Base-by-base conservation (phyloP, 805 yeast species). In the Maudiozyma barnettii region DNA sequence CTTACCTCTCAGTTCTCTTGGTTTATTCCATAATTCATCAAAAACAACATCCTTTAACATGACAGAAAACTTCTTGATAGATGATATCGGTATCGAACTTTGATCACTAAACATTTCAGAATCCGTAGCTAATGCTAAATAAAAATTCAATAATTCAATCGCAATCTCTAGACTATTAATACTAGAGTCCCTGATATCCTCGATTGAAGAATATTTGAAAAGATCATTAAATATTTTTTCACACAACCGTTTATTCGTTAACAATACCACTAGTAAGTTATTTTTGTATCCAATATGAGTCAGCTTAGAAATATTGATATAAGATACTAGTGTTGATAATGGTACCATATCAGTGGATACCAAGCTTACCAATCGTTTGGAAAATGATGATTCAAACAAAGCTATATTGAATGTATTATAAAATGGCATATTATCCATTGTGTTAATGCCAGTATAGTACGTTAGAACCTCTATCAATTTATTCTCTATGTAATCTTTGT, bases 41-140 rank as follows among this genome's bases (percentile, higher is more conserved):
- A 62, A 64, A 3, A 56, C 54, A 30, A 52, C 50, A n/a, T 48
- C 41, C 43, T 56, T 60, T 33, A 63, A 41, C 9, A 45, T 33
- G 3, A 49, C 38, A 8, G 61, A 55, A 40, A 58, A 49, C 13
- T 44, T 20, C 12, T 45, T 44, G 10, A 64, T 39, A 14, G 51
- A 41, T 3, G 49, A 33, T 9, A 59, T 50, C 1, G 61, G 50
- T 10, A 57, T 50, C 0, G 52, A 48, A 9, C 47, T 47, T 6
- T 39, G 37, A 18, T 52, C 51, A 14, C 51, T 41, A 18, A 58
- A 44, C 23, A 63, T 36, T 42, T 64, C 67, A 31, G 50, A 54
- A 44, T 64, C 67, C 2, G 63, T 63, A 3, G 63, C 53, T 5
- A 62, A 50, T 20, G 56, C 48, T 10, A 63, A 47, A 43, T 57